Evolutionary conservation across 176 grass and related monocot genomes (phyloP), one percentile per base, ranked within the genome.

Genomic region (Urochloa ruziziensis): DNA sequence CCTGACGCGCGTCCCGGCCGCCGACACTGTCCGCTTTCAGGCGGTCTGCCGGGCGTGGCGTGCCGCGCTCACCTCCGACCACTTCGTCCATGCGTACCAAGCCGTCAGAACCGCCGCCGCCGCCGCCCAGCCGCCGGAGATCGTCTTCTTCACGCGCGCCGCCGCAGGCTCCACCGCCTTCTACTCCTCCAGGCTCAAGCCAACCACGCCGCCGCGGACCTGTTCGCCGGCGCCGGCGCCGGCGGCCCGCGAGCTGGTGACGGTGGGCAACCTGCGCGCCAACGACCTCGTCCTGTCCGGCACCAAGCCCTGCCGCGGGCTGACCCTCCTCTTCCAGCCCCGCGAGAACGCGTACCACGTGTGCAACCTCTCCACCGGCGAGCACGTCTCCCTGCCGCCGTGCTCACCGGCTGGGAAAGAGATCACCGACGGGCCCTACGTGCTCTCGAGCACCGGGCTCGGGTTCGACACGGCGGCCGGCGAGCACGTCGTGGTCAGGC

Each of bases 401-500:
- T 62, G 75, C 39, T 7, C 14, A 1, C 2, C 10, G 52, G 53
- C 74, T 3, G 0, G 1, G 9, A 34, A 2, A 7, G 18, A 3
- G 4, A 16, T 1, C 17, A 4, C 49, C 5, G 6, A 53, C 49
- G 18, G 49, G 8, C 8, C 21, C 23, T 57, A 4, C 73, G 53
- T 10, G 32, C 32, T 57, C 29, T 75, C 73, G 19, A 57, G 73
- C 51, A 4, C 73, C 19, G 33, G 73, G 1, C 33, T 75, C 73
- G 10, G 52, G 19, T 75, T 39, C 33, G 51, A 37, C 52, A 0
- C 27, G 14, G 44, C 27, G 16, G 12, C 48, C 13, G 8, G 14
- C 74, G 74, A 77, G 32, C 74, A 77, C 34, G 29, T 28, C 33
- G 74, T 77, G 33, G 74, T 61, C 35, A 77, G 53, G 53, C 54